These are phyloP conservation scores for Fraxinus latifolia DNA, from an alignment of 305 asterid genomes.

Conservation along the genomic window DNA sequence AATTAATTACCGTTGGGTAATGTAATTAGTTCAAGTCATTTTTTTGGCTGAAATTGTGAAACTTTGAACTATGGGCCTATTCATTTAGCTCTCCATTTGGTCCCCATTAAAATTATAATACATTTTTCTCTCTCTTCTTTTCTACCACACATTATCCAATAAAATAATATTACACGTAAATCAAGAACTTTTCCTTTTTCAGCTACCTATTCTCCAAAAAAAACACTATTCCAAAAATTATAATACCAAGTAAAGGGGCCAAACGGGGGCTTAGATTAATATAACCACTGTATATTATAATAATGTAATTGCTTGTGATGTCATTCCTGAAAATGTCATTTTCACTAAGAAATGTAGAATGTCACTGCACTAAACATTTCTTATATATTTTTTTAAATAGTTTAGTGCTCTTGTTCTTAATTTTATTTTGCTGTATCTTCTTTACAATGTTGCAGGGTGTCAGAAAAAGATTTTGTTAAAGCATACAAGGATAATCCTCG, in stretches of 20 bases:
- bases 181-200: too few relatives aligned
- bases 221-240: too few relatives aligned
- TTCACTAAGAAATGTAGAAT: constrained; percentile 5
- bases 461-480: constrained; percentile 74
- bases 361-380: neutral
- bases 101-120: too few relatives aligned
- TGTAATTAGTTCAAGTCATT: neutral
- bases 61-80: neutral
- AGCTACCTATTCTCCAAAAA: too few relatives aligned
- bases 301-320: neutral
- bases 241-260: too few relatives aligned
- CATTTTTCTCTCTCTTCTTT: too few relatives aligned
- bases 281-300: neutral
- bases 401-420: constrained; percentile 10
- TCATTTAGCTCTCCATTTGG: neutral
- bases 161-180: too few relatives aligned
- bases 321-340: neutral
- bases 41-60: neutral
- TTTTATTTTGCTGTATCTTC: constrained; percentile 17
- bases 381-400: neutral
- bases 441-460: constrained; percentile 64
- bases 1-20: neutral
- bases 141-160: too few relatives aligned
- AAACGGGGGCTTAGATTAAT: neutral
- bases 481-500: constrained; percentile 91